Percentiles rank a stretch among this genome's conserved stretches.
phyloP scores from a whole-genome alignment of 1,139 yeast genomes.

The Groenewaldozyma auringiensis region DNA sequence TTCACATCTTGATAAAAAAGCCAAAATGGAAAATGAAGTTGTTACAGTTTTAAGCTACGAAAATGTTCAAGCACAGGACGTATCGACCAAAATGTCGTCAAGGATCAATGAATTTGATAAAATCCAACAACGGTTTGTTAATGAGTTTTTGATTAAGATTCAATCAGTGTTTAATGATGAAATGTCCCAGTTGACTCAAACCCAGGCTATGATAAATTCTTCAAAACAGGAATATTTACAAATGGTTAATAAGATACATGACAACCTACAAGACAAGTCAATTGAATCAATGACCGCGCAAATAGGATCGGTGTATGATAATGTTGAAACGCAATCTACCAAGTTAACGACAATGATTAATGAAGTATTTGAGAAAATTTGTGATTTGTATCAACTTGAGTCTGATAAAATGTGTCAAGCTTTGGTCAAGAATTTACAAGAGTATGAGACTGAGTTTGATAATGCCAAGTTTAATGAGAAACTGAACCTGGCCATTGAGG shows the following conservation, averaged over 20 bases:
- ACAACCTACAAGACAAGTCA: too few relatives aligned
- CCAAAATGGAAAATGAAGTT: background rate
- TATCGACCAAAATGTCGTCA: background rate
- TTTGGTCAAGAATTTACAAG: constrained; percentile 3
- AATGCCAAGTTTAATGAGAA: background rate
- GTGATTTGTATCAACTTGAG: background rate
- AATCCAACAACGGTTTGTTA: constrained; percentile 4
- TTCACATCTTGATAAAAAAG: constrained; percentile 19
- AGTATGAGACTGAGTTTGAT: constrained; percentile 5
- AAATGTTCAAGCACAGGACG: background rate
- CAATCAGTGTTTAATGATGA: constrained; percentile 4
- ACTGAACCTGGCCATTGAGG: background rate
- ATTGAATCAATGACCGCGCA: too few relatives aligned
- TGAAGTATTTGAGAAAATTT: background rate
- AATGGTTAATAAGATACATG: too few relatives aligned
- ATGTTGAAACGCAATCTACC: too few relatives aligned
- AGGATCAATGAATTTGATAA: constrained; percentile 4
- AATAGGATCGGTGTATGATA: too few relatives aligned
- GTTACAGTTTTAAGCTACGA: background rate
- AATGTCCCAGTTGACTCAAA: background rate
- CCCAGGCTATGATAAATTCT: background rate
- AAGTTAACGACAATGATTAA: too few relatives aligned
- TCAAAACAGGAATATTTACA: background rate
- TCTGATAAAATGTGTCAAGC: background rate
- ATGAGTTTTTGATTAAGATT: constrained; percentile 3